A percentile compares a stretch with the other conserved stretches of the same genome.
Conservation (phyloP, 2,329 filamentous ascomycete genomes). For the Fusarium papillatum region DNA sequence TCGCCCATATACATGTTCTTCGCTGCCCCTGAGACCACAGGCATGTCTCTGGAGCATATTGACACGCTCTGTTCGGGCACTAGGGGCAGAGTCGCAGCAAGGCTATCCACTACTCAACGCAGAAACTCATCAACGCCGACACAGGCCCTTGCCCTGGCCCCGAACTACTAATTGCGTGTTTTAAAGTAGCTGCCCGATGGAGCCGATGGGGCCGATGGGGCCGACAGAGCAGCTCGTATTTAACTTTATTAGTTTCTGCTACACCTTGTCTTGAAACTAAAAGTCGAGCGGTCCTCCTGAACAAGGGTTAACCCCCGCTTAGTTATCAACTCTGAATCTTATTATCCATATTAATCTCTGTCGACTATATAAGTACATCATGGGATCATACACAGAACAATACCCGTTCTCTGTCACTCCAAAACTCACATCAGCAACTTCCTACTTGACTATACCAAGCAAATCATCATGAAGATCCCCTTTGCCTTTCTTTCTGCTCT, state of each 20-base stretch:
- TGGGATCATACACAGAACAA: not conserved
- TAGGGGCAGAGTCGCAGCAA: slow-evolving; percentile 36
- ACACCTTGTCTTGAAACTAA: not conserved
- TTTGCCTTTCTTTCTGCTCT: not conserved
- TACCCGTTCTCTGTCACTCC: not conserved
- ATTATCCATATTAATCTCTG: not conserved
- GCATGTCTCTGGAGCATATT: slow-evolving; percentile 53
- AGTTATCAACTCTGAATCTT: not conserved
- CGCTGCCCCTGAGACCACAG: slow-evolving; percentile 54
- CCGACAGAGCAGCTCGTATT: not conserved
- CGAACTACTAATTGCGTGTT: not conserved
- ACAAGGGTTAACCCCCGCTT: not conserved
- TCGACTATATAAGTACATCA: not conserved
- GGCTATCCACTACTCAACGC: not conserved
- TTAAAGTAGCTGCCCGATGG: not conserved
- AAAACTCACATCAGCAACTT: not conserved
- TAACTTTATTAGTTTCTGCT: not conserved
- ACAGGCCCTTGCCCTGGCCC: not conserved
- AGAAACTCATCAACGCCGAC: not conserved
- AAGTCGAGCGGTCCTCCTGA: not conserved
- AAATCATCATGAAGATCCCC: not conserved
- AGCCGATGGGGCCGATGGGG: not conserved
- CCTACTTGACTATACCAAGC: not conserved
- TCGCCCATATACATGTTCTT: slow-evolving; percentile 53
- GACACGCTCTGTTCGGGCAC: slow-evolving; percentile 51